Percentiles rank a stretch among this genome's conserved stretches.
phyloP scores from a whole-genome alignment of 805 yeast genomes.

The Candida maris region DNA sequence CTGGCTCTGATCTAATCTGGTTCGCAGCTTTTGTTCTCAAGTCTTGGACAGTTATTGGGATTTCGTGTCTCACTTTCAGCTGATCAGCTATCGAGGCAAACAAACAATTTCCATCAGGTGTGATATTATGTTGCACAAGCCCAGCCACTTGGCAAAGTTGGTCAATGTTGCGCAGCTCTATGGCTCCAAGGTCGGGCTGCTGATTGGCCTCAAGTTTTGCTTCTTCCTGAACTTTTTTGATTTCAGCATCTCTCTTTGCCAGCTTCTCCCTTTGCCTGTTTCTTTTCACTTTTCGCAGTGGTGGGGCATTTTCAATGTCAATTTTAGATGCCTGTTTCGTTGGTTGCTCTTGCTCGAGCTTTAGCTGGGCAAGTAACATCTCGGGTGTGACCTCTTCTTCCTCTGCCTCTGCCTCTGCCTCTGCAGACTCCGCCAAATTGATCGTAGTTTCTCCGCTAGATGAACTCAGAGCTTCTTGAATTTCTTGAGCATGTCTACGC shows the following conservation, averaged over 20 bases:
- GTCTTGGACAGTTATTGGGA: conserved; percentile 40
- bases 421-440: conserved; percentile 7
- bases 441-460: neutral
- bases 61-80: conserved; percentile 48
- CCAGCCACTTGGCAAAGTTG: conserved; percentile 46
- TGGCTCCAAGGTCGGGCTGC: conserved; percentile 63
- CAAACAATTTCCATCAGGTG: conserved; percentile 93
- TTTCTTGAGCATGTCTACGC: conserved; percentile 52
- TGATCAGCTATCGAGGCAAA: conserved; percentile 87
- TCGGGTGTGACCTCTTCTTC: conserved; percentile 63
- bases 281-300: conserved; percentile 40
- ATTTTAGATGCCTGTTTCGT: too few species aligned
- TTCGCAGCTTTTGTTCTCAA: conserved; percentile 64
- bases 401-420: conserved; percentile 13
- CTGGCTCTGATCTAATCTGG: conserved; percentile 60
- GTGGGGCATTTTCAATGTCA: conserved; percentile 18
- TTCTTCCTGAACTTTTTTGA: conserved; percentile 56
- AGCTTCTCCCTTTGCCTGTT: conserved; percentile 84
- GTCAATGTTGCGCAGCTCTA: conserved; percentile 67
- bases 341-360: conserved; percentile 34
- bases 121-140: conserved; percentile 61
- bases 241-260: conserved; percentile 70
- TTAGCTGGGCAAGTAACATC: conserved; percentile 57
- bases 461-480: conserved; percentile 21
- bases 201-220: conserved; percentile 68